Evolutionary conservation across 2,329 filamentous ascomycete species (phyloP), one percentile per base, ranked within the genome.

Genomic region (Sporothrix schenckii): DNA sequence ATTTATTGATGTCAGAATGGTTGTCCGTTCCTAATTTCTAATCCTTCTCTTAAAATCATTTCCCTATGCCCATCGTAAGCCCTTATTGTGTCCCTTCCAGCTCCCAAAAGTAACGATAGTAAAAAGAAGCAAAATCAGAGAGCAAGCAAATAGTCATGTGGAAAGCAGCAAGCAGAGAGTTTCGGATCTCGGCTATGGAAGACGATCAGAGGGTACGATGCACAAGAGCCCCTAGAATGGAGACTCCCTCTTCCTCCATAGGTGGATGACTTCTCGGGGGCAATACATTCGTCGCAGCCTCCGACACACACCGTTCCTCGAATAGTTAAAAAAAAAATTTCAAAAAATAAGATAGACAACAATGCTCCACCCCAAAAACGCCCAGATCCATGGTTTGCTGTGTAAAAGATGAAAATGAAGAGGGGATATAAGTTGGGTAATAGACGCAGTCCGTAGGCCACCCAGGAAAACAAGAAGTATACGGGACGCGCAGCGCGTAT

Each of bases 371-470:
- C 27, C 67, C 65, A 53, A 56, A 56, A 71, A 72, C 71, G 71
- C 71, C 71, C 60, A 44, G 60, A 56, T 11, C 69, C 69, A 72
- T 72, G 71, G 65, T 66, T 69, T 50, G 66, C 70, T 54, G 50
- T 52, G 19, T 24, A 21, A 65, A 65, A 47, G 27, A 66, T 44
- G 41, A 41, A 63, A 58, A 61, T 44, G 41, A 44, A 44, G 14
- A 58, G 19, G 24, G n/a, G 24, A 68, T 58, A 68, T 30, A 58
- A 54, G 30, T n/a, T 41, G 65, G 34, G 50, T 34, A 44, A 34
- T n/a, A 34, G 16, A 30, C 24, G 27, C 16, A 63, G 21, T 39
- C 39, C 21, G 21, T 14, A 63, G 58, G 58, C 58, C 58, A 39
- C 58, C 58, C 58, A 63, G 39, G 47, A 27, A 44, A 44, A 44